Base-by-base conservation (phyloP, 2,329 filamentous ascomycete genomes). In the Diatrype stigma region DNA sequence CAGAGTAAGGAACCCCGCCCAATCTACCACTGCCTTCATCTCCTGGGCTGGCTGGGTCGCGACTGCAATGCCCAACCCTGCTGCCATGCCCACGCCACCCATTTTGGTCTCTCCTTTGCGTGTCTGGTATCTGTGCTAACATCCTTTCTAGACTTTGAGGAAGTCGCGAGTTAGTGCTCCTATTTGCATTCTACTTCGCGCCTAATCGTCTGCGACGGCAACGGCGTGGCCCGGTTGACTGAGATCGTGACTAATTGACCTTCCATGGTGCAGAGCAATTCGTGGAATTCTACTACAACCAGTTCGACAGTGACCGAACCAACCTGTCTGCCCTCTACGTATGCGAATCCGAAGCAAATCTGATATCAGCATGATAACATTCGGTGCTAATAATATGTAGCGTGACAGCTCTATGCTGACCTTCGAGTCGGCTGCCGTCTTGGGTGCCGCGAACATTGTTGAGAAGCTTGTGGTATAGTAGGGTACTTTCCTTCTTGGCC, bases 401-500 rank as follows among this genome's bases (percentile, higher is more conserved):
- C 84, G 88, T 65, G 81, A 87, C 4, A 71, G 86, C 54, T 97
- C 94, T 46, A 96, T 96, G 88, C 80, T 97, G 73, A 96, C 93
- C 47, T 97, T 96, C 66, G 90, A 97, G 80, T 85, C 80, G 45
- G 63, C 76, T 42, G 84, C 86, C 14, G 71, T 82, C 53, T 77
- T 84, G 64, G 92, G 93, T 56, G 73, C 75, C 34, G 66, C 61
- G 22, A 68, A 68, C 30, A 96, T 99, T 63, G 74, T 86, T 49
- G 84, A 90, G 71, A 96, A 96, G 80, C 82, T 97, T 55, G 69
- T 71, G 54, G 93, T 97, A 77, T 63, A 83, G 70, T 42, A 21
- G 26, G 42, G 37, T 54, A 26, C 10, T 44, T 16, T 40, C 38
- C 34, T 26, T 44, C 6, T 26, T 46, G 46, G 34, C 17, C 32